Evolutionary conservation across 768 basidiomycete species (phyloP).

Genomic region (Crassisporium funariophilum): DNA sequence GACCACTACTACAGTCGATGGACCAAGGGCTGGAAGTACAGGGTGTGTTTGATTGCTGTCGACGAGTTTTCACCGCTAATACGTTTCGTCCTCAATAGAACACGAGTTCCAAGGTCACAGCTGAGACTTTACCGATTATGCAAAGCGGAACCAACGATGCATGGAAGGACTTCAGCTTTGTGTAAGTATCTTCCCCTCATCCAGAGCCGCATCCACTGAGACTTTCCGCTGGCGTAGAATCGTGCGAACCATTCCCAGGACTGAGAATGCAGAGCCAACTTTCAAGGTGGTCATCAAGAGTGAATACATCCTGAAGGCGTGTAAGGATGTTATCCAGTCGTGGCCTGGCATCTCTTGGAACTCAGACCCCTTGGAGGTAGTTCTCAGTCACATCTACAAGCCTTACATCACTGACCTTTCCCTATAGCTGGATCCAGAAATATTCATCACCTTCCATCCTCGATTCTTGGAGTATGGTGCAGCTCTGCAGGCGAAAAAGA

Average conservation of each 20-base stretch:
- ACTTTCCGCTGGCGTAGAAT: constrained; percentile 36
- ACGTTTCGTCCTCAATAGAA: constrained; percentile 34
- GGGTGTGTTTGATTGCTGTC: constrained; percentile 29
- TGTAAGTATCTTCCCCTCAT: constrained; percentile 32
- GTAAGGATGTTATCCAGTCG: constrained; percentile 56
- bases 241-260: constrained; percentile 49
- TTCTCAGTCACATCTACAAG: neutral
- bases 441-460: constrained; percentile 55
- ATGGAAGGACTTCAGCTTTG: constrained; percentile 61
- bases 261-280: constrained; percentile 41
- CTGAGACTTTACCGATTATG: constrained; percentile 47
- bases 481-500: constrained; percentile 37
- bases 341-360: constrained; percentile 68
- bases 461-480: constrained; percentile 47
- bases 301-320: constrained; percentile 55
- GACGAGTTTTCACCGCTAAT: neutral
- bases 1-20: constrained; percentile 62
- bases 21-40: constrained; percentile 60
- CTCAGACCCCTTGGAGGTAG: constrained; percentile 55
- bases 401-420: neutral
- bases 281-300: constrained; percentile 63
- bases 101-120: constrained; percentile 52
- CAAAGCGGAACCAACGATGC: constrained; percentile 46
- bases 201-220: neutral
- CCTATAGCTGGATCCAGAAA: constrained; percentile 54